These are phyloP conservation scores for Phytophthora tentaculata DNA, from an alignment of 352 stramenopile species.

Conservation along the genomic window DNA sequence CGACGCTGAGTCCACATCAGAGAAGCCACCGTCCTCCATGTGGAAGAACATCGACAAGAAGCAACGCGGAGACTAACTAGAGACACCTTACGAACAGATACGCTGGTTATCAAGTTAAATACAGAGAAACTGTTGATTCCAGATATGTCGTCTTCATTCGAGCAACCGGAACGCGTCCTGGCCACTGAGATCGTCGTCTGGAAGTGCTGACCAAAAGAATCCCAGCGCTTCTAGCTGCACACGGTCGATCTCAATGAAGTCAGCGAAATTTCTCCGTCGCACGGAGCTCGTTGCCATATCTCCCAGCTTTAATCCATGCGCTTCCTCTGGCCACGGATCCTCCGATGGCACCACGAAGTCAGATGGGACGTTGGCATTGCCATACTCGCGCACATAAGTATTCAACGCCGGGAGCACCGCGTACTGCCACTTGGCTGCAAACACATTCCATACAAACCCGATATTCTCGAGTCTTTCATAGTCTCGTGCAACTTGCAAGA, in stretches of 20 bases:
- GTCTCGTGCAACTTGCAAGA: constrained; percentile 56
- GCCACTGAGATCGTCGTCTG: constrained; percentile 6
- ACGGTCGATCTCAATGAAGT: constrained; percentile 63
- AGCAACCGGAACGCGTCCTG: constrained; percentile 6
- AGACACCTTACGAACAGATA: not conserved
- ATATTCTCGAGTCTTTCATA: constrained; percentile 52
- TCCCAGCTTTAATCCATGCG: constrained; percentile 47
- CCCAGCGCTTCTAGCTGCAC: constrained; percentile 52
- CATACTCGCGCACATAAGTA: constrained; percentile 47
- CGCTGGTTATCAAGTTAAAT: constrained; percentile 1
- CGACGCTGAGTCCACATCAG: not conserved
- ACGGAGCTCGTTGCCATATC: constrained; percentile 32
- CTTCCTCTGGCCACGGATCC: constrained; percentile 44
- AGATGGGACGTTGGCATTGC: constrained; percentile 38
- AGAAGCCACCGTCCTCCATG: constrained; percentile 46
- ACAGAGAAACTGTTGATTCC: not conserved
- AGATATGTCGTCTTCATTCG: not conserved
- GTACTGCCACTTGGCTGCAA: constrained; percentile 51
- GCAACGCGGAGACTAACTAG: constrained; percentile 29
- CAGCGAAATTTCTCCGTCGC: constrained; percentile 38
- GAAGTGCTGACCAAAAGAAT: constrained; percentile 49
- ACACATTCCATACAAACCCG: constrained; percentile 61
- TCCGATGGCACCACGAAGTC: constrained; percentile 60
- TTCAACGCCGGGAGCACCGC: constrained; percentile 53
- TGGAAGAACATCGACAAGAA: constrained; percentile 60